These are phyloP conservation scores for Ormosia semicastrata DNA, from an alignment of 306 rosid genomes.

Conservation along the genomic window DNA sequence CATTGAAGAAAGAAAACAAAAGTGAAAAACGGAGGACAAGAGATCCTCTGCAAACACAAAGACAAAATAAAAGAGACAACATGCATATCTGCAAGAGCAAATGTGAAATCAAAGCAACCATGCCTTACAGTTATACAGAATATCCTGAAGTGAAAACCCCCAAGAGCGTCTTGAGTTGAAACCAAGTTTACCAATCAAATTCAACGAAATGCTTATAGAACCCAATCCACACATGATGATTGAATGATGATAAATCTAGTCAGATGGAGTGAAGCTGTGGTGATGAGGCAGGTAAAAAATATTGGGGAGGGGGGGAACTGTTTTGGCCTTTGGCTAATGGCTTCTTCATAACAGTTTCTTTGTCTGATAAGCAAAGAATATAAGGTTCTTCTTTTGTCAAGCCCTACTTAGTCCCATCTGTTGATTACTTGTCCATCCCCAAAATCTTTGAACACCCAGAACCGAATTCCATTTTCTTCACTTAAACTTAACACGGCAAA, in stretches of 20 bases:
- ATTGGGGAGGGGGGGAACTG: background rate
- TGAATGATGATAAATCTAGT: slow-evolving; percentile 16
- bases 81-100: slow-evolving; percentile 12
- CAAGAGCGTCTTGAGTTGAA: background rate
- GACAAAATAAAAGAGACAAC: background rate
- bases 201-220: background rate
- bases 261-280: background rate
- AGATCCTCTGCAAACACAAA: background rate
- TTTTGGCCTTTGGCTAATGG: background rate
- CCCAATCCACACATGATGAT: background rate
- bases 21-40: background rate
- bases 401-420: background rate
- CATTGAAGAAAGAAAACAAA: background rate
- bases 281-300: slow-evolving; percentile 1
- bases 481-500: background rate
- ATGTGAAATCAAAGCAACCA: slow-evolving; percentile 13
- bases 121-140: background rate
- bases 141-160: background rate
- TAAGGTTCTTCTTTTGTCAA: background rate
- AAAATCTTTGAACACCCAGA: background rate
- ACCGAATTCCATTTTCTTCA: slow-evolving; percentile 9
- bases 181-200: slow-evolving; percentile 24
- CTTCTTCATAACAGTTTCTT: background rate
- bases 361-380: background rate
- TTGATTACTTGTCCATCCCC: background rate